These are phyloP conservation scores for Russula sp. DNA, from an alignment of 768 basidiomycete species.

Conservation along the genomic window DNA sequence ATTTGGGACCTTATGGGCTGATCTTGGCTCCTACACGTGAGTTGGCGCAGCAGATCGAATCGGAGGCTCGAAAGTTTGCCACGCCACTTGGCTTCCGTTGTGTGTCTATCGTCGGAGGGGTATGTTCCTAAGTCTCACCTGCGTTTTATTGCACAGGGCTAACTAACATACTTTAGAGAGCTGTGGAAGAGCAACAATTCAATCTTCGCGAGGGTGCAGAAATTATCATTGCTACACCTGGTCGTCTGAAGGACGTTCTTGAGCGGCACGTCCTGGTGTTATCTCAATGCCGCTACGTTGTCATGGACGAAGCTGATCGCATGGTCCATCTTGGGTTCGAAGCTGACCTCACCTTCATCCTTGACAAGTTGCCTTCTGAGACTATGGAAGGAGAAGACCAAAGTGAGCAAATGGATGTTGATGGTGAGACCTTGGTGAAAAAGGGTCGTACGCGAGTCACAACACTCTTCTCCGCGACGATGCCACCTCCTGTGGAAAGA, in stretches of 20 bases:
- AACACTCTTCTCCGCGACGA: conserved; percentile 95
- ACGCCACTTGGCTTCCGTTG: conserved; percentile 83
- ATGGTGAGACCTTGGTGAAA: conserved; percentile 55
- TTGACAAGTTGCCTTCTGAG: conserved; percentile 85
- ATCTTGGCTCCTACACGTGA: conserved; percentile 98
- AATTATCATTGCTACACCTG: conserved; percentile 97
- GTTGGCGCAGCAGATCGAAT: conserved; percentile 94
- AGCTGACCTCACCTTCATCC: conserved; percentile 85
- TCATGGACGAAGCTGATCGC: conserved; percentile 99
- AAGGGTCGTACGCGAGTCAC: conserved; percentile 86
- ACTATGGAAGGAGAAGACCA: conserved; percentile 82
- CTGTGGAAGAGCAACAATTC: conserved; percentile 97
- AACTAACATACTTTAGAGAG: conserved; percentile 42
- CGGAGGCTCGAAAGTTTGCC: conserved; percentile 89
- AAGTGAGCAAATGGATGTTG: conserved; percentile 71
- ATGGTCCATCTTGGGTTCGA: conserved; percentile 99
- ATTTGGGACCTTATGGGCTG: conserved; percentile 88
- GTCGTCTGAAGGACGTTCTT: conserved; percentile 95
- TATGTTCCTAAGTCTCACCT: conserved; percentile 34
- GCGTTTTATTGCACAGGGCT: conserved; percentile 17
- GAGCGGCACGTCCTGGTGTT: conserved; percentile 94
- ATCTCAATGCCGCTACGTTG: conserved; percentile 95
- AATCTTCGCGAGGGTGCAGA: conserved; percentile 97
- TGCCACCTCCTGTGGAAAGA: conserved; percentile 96
- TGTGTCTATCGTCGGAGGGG: conserved; percentile 97